Evolutionary conservation across 2,329 filamentous ascomycete genomes (phyloP), one percentile per base, ranked within the genome.

Genomic region (Arthrobotrys pseudoclavata): DNA sequence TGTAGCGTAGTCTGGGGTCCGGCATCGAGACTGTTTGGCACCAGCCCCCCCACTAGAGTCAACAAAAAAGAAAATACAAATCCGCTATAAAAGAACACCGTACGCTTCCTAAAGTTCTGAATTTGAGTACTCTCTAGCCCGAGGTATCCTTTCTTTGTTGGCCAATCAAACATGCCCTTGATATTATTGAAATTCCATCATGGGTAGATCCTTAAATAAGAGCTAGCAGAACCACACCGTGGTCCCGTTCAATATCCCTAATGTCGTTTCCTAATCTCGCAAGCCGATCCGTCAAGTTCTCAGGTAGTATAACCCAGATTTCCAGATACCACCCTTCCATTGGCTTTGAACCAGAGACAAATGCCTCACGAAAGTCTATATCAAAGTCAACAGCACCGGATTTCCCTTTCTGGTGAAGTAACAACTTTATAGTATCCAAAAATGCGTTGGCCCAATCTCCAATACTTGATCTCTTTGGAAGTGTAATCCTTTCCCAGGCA

Each of bases 361-460:
- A 40, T 24, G 18, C 34, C 22, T 60, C 55, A 9, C 55, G 24
- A 24, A 60, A 60, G 20, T 60, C 55, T 12, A 60, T 42, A 15
- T 42, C 3, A 10, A 60, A 60, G 34, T 60, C 20, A n/a, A 10
- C 9, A 9, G 12, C 34, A 0, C 1, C 7, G 4, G 55, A 12
- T 13, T 12, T 20, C n/a, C n/a, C 29, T 4, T 20, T 18, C 10
- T n/a, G n/a, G 12, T 13, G 52, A 37, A 60, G 34, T 1, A n/a
- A 18, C 34, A n/a, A n/a, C 34, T 42, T 42, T 18, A 20, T 15
- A 15, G 5, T 12, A 2, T n/a, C 10, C 4, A 60, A 18, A 42
- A 60, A n/a, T n/a, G 55, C 55, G 18, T 60, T 26, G 5, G 34
- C 9, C 55, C 55, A 60, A 10, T 22, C 13, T 24, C 4, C 20